phyloP scores from a whole-genome alignment of 2,329 filamentous ascomycete species.

The Pseudogymnoascus sp. region DNA sequence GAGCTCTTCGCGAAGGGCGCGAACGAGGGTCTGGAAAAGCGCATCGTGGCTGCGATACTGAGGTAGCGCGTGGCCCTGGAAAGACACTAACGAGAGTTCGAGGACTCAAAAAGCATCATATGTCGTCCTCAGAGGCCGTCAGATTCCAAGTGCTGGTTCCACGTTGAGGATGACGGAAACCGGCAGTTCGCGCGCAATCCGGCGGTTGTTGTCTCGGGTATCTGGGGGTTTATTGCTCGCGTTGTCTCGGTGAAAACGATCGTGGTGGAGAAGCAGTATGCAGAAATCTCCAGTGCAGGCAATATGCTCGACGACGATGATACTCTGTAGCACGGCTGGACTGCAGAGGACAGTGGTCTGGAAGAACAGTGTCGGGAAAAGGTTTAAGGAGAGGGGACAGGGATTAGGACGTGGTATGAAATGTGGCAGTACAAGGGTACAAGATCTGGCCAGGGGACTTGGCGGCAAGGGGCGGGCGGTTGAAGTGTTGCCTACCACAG shows the following conservation, averaged over 20 bases:
- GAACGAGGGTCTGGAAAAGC: constrained; percentile 1
- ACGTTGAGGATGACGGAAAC: constrained; percentile 3
- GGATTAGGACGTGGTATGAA: not conserved
- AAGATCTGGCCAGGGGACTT: not conserved
- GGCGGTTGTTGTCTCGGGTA: not conserved
- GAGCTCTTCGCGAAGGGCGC: constrained; percentile 4
- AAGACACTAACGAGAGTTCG: constrained; percentile 4
- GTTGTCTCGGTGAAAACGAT: constrained; percentile 7
- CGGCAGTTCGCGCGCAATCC: not conserved
- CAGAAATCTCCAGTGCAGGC: not conserved
- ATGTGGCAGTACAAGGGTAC: not conserved
- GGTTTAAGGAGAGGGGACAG: constrained; percentile 8
- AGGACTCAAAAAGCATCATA: constrained; percentile 6
- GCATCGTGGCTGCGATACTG: not conserved
- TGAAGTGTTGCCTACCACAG: too few species aligned
- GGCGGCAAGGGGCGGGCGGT: not conserved
- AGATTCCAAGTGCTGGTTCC: not conserved
- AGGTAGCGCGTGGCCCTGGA: not conserved
- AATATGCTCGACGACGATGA: not conserved
- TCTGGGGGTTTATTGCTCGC: not conserved
- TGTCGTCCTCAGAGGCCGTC: constrained; percentile 1
- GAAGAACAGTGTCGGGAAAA: constrained; percentile 7
- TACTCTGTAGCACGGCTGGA: not conserved
- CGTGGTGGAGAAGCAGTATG: not conserved
- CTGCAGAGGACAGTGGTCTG: not conserved